Evolutionary conservation across 192 early-diverging fungal species (phyloP), one percentile per base, ranked within the genome.

Genomic region (Podila clonocystis): DNA sequence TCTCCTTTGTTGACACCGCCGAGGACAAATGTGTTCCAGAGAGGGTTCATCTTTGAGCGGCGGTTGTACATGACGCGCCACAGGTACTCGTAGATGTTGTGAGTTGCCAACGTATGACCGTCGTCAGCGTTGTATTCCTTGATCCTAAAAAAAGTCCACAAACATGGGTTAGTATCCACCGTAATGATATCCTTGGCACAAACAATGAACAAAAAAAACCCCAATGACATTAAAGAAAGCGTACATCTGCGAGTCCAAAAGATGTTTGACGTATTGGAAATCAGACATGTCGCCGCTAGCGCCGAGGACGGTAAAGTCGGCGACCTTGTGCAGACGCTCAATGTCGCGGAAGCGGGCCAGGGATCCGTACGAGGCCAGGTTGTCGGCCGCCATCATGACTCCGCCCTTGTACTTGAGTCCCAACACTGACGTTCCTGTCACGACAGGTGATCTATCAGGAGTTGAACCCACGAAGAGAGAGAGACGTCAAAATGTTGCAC

Each of bases 351-450:
- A 97, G 62, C 94, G 92, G 24, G 97, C 94, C 70, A 98, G 75
- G 20, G 93, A 94, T 63, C 98, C 98, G 82, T 97, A 99, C 19
- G 98, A 98, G 34, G 93, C 97, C 61, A 99, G 86, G 74, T 92
- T 96, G 82, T 99, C 98, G 15, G 96, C 94, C 9, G 95, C 95
- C 83, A 99, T 89, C 93, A 99, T 97, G 45, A 99, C 89, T 64
- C 98, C 98, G 70, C 97, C 96, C 82, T 96, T 97, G 90, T 94
- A 99, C 86, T 95, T 94, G 80, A 99, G 87, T 52, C 90, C 98
- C 50, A 99, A 74, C 33, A 98, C 94, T 45, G 97, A 97, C 11
- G 96, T 96, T 73, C 97, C 97, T 20, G 95, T 97, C 20, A 99
- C 93, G 38, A 96, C 87, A 24, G 97, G 97, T 73, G 85, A 79